Evolutionary conservation across 2,329 filamentous ascomycete genomes (phyloP), one percentile per base, ranked within the genome.

Genomic region (Leptosphaerulina australis): DNA sequence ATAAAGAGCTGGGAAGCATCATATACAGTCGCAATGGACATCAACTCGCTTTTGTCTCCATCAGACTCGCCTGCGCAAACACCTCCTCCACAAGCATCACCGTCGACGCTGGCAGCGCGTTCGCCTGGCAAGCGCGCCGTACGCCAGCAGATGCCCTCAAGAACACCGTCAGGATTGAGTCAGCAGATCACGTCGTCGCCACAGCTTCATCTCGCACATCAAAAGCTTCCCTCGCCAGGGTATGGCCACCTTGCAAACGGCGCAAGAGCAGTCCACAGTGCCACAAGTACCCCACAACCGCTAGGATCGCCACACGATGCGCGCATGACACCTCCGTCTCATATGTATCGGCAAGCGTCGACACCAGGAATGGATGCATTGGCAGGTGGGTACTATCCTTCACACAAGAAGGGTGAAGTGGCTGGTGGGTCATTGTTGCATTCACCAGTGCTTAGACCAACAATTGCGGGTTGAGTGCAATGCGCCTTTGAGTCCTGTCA

Each of bases 1-100:
- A 18, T 12, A 31, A 38, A 37, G 24, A 49, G 39, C 50, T 40
- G 26, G 25, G 11, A 14, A 33, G 31, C 46, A 36, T 34, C 9
- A 29, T 31, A 24, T 20, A 15, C n/a, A 7, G 6, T 15, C 58
- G 55, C 36, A 33, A 79, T 80, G 77, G 74, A 80, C 60, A 80
- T 79, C 72, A 77, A 77, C 62, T 76, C 75, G 36, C 68, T 80
- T 41, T 63, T 80, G 41, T 79, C 76, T 63, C 77, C 77, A 29
- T 75, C 76, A 55, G 75, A 78, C 50, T 74, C 74, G 60, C 67
- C 75, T 41, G 65, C 70, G 33, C 59, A 58, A 50, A 71, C 73
- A 35, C 68, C 72, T 18, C 64, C 69, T 36, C 69, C 67, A 29
- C 56, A 43, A 33, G 55, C 61, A 12, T 53, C 61, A 45, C 55